Percentiles rank a stretch among this genome's conserved stretches.
phyloP scores from a whole-genome alignment of 2,329 filamentous ascomycete genomes.

The Domatiomyces catenatus region DNA sequence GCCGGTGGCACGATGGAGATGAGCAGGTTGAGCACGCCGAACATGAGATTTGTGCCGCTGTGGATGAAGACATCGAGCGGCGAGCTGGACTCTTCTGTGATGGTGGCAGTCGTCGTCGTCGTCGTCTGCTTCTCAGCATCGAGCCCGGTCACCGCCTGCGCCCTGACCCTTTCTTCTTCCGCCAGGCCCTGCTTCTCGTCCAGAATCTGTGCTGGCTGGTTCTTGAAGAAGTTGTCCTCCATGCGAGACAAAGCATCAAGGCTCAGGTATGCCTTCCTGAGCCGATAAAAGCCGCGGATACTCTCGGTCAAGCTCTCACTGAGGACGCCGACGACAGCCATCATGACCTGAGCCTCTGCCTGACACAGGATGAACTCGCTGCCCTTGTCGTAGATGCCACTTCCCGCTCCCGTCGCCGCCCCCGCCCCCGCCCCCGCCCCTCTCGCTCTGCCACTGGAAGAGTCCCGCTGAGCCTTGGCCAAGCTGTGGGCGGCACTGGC shows the following conservation, averaged over 20 bases:
- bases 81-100: constrained; percentile 41
- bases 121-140: constrained; percentile 20
- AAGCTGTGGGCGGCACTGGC: constrained; percentile 60
- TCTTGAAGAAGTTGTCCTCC: constrained; percentile 45
- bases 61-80: constrained; percentile 78
- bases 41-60: constrained; percentile 77
- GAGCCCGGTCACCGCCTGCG: no score
- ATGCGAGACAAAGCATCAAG: constrained; percentile 64
- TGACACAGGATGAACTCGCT: constrained; percentile 75
- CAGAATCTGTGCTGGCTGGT: constrained; percentile 4
- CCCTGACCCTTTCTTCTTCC: not conserved
- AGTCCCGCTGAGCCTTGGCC: constrained; percentile 54
- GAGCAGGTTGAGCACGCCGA: constrained; percentile 68
- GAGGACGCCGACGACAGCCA: constrained; percentile 71
- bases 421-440: constrained; percentile 19
- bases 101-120: constrained; percentile 15
- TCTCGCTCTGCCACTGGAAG: not conserved
- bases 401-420: constrained; percentile 40
- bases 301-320: constrained; percentile 88
- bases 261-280: constrained; percentile 74
- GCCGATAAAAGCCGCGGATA: constrained; percentile 80
- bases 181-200: constrained; percentile 1
- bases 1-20: constrained; percentile 88
- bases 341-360: constrained; percentile 77
- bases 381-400: constrained; percentile 61